These are phyloP conservation scores for Coniochaeta prunicola DNA, from an alignment of 2,329 filamentous ascomycete species.

Conservation along the genomic window DNA sequence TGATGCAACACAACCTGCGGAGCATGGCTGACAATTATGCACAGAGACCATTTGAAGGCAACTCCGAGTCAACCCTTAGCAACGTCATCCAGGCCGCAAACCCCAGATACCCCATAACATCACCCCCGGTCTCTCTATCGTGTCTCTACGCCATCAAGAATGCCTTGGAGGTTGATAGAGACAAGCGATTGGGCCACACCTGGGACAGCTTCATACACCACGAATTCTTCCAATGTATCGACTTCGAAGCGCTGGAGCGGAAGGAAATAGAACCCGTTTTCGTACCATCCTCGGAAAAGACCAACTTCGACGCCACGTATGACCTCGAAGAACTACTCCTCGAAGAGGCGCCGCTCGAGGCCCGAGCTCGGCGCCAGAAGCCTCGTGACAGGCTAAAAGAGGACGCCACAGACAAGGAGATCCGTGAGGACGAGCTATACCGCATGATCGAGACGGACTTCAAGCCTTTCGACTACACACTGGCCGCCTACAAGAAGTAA, in stretches of 20 bases:
- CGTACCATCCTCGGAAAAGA: constrained; percentile 90
- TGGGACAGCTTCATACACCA: constrained; percentile 84
- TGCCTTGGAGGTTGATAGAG: constrained; percentile 72
- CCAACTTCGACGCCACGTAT: constrained; percentile 97
- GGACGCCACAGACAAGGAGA: constrained; percentile 91
- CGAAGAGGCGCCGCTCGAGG: constrained; percentile 92
- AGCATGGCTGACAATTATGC: constrained; percentile 20
- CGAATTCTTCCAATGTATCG: constrained; percentile 79
- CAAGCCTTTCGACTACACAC: constrained; percentile 90
- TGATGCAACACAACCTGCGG: too few species aligned
- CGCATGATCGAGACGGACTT: constrained; percentile 92
- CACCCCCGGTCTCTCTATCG: constrained; percentile 78
- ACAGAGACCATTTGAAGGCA: constrained; percentile 88
- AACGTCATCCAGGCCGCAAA: constrained; percentile 73
- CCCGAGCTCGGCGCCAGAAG: constrained; percentile 85
- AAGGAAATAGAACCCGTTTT: constrained; percentile 92
- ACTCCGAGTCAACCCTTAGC: constrained; percentile 72
- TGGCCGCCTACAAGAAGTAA: constrained; percentile 69
- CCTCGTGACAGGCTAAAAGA: constrained; percentile 86
- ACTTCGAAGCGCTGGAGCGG: constrained; percentile 76
- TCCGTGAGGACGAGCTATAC: constrained; percentile 88
- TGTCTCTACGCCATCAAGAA: constrained; percentile 86
- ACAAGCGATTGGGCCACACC: constrained; percentile 74
- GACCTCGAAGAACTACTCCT: constrained; percentile 89
- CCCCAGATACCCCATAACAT: constrained; percentile 86